Evolutionary conservation across 2,329 filamentous ascomycete species (phyloP).

Genomic region (Botrytis byssoidea): DNA sequence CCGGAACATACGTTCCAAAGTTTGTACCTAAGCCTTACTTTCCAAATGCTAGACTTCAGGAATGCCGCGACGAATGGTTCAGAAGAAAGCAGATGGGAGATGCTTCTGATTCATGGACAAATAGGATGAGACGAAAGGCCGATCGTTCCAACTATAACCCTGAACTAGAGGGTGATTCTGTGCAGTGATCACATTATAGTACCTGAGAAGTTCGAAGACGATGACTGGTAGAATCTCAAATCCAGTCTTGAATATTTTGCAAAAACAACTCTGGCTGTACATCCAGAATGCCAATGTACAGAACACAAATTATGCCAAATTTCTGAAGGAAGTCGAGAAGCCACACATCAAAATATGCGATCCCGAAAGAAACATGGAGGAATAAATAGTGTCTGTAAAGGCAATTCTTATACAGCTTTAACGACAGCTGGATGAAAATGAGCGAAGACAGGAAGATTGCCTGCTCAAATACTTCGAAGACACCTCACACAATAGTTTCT

Average conservation of each 20-base stretch:
- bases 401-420: neutral
- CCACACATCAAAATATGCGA: neutral
- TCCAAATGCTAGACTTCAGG: neutral
- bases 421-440: neutral
- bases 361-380: neutral
- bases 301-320: neutral
- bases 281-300: neutral
- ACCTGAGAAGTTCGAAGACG: neutral
- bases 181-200: neutral
- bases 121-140: neutral
- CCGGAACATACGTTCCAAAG: neutral
- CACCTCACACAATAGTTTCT: neutral
- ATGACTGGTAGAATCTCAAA: neutral
- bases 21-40: neutral
- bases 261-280: neutral
- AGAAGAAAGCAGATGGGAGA: neutral
- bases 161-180: neutral
- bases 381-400: rapidly evolving
- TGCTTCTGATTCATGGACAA: neutral
- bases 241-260: neutral
- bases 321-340: neutral
- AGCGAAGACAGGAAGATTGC: neutral
- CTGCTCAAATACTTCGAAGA: neutral
- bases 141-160: neutral
- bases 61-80: neutral